Base-by-base conservation (phyloP, 2,329 filamentous ascomycete species). In the Chrysoporthe cubensis region DNA sequence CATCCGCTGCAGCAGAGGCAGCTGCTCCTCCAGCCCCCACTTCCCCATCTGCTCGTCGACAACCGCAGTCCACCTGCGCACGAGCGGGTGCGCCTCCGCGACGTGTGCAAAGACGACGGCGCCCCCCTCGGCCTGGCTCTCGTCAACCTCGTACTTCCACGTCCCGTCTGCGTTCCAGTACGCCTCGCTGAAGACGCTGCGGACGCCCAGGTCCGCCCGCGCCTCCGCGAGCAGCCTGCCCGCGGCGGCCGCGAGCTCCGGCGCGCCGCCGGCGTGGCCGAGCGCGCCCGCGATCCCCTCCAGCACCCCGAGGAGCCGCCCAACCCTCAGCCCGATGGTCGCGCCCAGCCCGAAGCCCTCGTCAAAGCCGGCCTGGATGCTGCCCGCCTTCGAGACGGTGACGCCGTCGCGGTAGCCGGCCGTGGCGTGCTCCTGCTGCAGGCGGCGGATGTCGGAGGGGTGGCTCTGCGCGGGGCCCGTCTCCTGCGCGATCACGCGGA, bases 351-450 rank as follows among this genome's bases (percentile, higher is more conserved):
- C 84, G 77, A 94, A 98, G 0, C 95, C 95, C 71, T 95, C 92
- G 76, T 99, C 96, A 75, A 99, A 98, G 0, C 95, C 95, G 16
- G 84, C 84, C 79, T 99, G 96, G 37, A 97, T 88, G 74, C 89
- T 91, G 60, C 84, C 80, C 37, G 87, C 87, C 77, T 98, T 98
- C 43, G 91, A 91, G 3, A 82, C 82, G 0, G 90, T 86, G 64
- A 98, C 87, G 57, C 95, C 96, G 74, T 97, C 94, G 68, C 95
- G 90, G 80, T 98, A 98, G 26, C 96, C 96, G 50, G 92, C 90
- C 8, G 92, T 97, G 64, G 88, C 86, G 77, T 97, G 93, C 66
- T 91, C 89, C 54, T 88, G 85, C 73, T 91, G 89, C 18, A 97
- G 85, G 34, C 91, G 89, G 26, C 86, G 88, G 62, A 96, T 86